Evolutionary conservation across 139 green algal genomes (phyloP), one percentile per base, ranked within the genome.

Genomic region (Chlamydomonas eustigma): DNA sequence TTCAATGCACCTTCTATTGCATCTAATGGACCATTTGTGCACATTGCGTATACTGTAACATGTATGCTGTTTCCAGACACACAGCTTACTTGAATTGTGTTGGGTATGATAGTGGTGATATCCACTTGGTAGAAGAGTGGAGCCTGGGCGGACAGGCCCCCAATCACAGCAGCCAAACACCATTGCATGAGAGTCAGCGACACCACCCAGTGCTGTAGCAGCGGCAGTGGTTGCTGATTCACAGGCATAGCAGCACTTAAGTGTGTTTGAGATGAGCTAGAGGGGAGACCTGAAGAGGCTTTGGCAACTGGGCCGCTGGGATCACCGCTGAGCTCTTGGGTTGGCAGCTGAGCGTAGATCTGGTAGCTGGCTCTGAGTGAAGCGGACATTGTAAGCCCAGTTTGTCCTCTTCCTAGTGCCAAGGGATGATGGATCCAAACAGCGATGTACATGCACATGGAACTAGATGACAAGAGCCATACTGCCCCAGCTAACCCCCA

Each of bases 71-170:
- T n/a, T n/a, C n/a, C n/a, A n/a, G n/a, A n/a, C 44, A 58, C 44
- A 28, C 44, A 58, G 12, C 52, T 28, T 28, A 68, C 52, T 28
- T 68, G 52, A 8, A 68, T 68, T 28, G 52, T 68, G 52, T 4
- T 25, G 32, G 52, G 52, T 28, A 68, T 22, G n/a, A 68, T 28
- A 8, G 6, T 68, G n/a, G 8, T 8, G 22, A 72, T 31, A 31
- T 72, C 28, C 8, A 39, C 33, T 39, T 72, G 65, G 31, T 72
- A 72, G 28, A 72, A 72, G 33, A 44, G 28, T 4, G 22, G 8
- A 3, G 65, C 65, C 65, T 72, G 65, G 4, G 65, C 65, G 8
- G 44, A 31, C 33, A 72, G 65, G 5, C 65, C 65, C 28, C 65
- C 65, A 3, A 72, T 38, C 28, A 39, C 5, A 6, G 18, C 6